Conservation (phyloP, 257 asterid species). For the Phtheirospermum japonicum region DNA sequence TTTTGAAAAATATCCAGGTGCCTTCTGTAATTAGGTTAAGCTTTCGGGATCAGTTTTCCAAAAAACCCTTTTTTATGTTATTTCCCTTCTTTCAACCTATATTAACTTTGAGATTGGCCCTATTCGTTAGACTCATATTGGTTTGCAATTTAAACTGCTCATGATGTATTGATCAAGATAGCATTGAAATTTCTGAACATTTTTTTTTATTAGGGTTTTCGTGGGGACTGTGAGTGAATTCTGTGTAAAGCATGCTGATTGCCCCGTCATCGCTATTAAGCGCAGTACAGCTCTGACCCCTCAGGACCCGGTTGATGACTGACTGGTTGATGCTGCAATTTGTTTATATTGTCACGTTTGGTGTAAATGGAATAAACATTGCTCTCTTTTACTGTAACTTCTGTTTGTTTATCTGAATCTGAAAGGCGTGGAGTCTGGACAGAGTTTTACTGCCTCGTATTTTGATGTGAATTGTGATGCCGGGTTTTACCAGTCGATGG, state of each 20-base stretch:
- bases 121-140: not conserved
- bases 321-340: slow-evolving; percentile 23
- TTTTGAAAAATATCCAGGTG: not conserved
- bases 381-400: not conserved
- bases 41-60: not conserved
- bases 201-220: slow-evolving; percentile 60
- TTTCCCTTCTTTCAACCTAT: not conserved
- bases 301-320: slow-evolving; percentile 49
- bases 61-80: not conserved
- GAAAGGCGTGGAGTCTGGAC: not conserved
- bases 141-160: not conserved
- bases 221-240: slow-evolving; percentile 94
- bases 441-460: too few species aligned
- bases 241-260: slow-evolving; percentile 74
- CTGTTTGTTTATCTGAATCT: not conserved
- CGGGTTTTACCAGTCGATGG: too few species aligned
- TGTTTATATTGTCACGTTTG: not conserved
- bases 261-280: slow-evolving; percentile 47
- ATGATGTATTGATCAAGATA: not conserved
- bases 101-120: not conserved
- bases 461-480: too few species aligned
- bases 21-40: not conserved
- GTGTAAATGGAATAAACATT: slow-evolving; percentile 21
- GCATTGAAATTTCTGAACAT: not conserved
- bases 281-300: slow-evolving; percentile 60